Percentiles rank a stretch among this genome's conserved stretches.
Conservation (phyloP, 2,329 filamentous ascomycete genomes). For the Chaetomium olivaceum region DNA sequence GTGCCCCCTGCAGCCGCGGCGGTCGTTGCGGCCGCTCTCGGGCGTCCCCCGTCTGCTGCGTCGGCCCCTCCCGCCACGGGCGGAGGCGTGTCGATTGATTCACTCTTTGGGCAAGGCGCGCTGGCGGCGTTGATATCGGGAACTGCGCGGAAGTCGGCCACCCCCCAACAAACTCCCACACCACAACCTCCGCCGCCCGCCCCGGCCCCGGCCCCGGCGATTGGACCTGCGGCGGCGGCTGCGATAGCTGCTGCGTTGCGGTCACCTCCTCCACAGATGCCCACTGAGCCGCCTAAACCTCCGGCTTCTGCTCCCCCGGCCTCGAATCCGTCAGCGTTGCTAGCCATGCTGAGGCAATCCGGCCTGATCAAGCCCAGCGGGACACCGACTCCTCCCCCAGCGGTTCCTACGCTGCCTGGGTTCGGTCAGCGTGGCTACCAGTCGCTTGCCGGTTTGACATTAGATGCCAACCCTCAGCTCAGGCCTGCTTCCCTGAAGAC, state of each 20-base stretch:
- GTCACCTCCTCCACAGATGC: constrained; percentile 50
- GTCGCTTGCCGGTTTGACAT: constrained; percentile 24
- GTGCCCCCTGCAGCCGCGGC: constrained; percentile 42
- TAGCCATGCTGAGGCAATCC: constrained; percentile 67
- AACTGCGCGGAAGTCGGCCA: constrained; percentile 49
- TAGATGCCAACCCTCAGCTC: constrained; percentile 5
- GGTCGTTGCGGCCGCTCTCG: constrained; percentile 30
- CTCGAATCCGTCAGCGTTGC: constrained; percentile 57
- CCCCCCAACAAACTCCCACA: constrained; percentile 46
- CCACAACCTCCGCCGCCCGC: constrained; percentile 43
- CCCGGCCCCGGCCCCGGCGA: constrained; percentile 34
- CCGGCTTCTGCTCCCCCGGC: constrained; percentile 34
- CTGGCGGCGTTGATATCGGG: constrained; percentile 56
- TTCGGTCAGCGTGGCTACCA: constrained; percentile 3
- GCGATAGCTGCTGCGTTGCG: constrained; percentile 46
- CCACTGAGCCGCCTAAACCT: constrained; percentile 29
- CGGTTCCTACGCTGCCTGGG: constrained; percentile 1
- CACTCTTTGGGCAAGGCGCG: constrained; percentile 60
- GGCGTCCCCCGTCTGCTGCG: constrained; percentile 38
- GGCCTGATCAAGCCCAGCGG: constrained; percentile 56
- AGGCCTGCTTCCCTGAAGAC: constrained; percentile 16
- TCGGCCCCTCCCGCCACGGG: constrained; percentile 33
- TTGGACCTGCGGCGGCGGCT: constrained; percentile 26
- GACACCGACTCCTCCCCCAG: constrained; percentile 42
- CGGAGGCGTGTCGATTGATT: constrained; percentile 53